A percentile compares a stretch with the other conserved stretches of the same genome.
These are phyloP conservation scores for Pleodorina starrii DNA, from an alignment of 139 green algal genomes.

Conservation along the genomic window DNA sequence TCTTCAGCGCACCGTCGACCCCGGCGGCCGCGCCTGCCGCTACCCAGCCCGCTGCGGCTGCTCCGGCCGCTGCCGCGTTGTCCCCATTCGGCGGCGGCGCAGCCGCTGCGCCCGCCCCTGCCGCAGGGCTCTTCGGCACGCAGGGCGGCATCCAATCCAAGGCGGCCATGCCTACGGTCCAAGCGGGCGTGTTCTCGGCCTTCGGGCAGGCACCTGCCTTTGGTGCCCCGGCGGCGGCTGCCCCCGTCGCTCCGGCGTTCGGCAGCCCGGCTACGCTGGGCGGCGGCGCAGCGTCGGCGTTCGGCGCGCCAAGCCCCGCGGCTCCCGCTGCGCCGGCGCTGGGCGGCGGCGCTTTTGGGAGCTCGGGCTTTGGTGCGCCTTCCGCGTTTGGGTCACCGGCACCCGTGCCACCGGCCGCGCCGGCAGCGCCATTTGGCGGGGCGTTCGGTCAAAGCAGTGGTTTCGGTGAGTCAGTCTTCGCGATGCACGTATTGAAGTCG, in stretches of 20 bases:
- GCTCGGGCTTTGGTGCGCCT: neutral
- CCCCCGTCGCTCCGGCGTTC: neutral
- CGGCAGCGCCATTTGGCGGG: constrained; percentile 4
- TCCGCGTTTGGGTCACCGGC: constrained; percentile 28
- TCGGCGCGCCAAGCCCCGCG: neutral
- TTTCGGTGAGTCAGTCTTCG: constrained; percentile 4
- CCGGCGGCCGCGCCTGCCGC: neutral
- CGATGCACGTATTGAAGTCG: neutral
- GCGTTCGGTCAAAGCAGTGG: constrained; percentile 18
- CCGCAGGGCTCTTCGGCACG: neutral
- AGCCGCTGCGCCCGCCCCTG: neutral
- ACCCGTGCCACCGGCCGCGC: neutral
- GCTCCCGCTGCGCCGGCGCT: neutral
- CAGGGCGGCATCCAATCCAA: neutral
- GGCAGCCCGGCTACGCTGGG: neutral
- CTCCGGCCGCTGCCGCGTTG: neutral
- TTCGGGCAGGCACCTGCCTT: constrained; percentile 3
- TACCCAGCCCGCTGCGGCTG: neutral
- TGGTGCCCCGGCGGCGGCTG: constrained; percentile 21
- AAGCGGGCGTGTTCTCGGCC: neutral
- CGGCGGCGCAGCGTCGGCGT: neutral
- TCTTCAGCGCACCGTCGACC: neutral
- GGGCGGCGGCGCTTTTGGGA: neutral
- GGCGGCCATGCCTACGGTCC: neutral
- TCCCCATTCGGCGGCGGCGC: neutral